Evolutionary conservation across 495 filamentous ascomycete genomes (phyloP).

Genomic region (Acidiella bohemica): DNA sequence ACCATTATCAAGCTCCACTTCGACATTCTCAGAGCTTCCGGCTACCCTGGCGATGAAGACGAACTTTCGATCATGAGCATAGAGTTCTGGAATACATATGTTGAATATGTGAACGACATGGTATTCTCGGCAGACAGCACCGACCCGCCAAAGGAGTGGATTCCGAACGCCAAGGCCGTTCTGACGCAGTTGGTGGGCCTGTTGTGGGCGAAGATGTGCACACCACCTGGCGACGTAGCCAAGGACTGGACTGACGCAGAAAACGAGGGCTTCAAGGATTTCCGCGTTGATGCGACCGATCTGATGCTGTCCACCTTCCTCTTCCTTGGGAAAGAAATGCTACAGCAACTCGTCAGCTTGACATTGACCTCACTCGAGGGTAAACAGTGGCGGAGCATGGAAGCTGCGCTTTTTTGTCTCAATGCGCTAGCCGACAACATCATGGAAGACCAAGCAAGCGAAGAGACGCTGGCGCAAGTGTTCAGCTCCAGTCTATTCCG

Average conservation of each 20-base stretch:
- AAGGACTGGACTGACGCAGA: slow-evolving; percentile 57
- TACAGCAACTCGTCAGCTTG: slow-evolving; percentile 55
- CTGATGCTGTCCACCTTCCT: slow-evolving; percentile 43
- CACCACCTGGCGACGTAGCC: slow-evolving; percentile 20
- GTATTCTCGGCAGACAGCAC: slow-evolving; percentile 16
- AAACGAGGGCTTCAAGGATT: slow-evolving; percentile 56
- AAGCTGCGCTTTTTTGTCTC: slow-evolving; percentile 69
- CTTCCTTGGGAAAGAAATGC: slow-evolving; percentile 50
- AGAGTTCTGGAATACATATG: slow-evolving; percentile 71
- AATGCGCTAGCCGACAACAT: slow-evolving; percentile 62
- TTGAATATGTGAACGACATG: slow-evolving; percentile 40
- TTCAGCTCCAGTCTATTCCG: slow-evolving; percentile 54
- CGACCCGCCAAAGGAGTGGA: slow-evolving; percentile 6
- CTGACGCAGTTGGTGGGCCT: slow-evolving; percentile 11
- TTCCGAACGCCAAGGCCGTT: slow-evolving; percentile 3
- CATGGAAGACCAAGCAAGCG: slow-evolving; percentile 48
- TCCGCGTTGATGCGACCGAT: slow-evolving; percentile 34
- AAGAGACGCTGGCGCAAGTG: slow-evolving; percentile 52
- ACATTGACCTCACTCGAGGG: slow-evolving; percentile 44
- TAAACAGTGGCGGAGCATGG: slow-evolving; percentile 61
- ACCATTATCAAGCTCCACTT: slow-evolving; percentile 12
- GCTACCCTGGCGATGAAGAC: slow-evolving; percentile 65
- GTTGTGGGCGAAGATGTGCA: slow-evolving; percentile 15
- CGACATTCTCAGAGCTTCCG: slow-evolving; percentile 46
- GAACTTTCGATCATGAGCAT: slow-evolving; percentile 59